Conservation (phyloP, 805 yeast genomes). For the Suhomyces xylopsoci region DNA sequence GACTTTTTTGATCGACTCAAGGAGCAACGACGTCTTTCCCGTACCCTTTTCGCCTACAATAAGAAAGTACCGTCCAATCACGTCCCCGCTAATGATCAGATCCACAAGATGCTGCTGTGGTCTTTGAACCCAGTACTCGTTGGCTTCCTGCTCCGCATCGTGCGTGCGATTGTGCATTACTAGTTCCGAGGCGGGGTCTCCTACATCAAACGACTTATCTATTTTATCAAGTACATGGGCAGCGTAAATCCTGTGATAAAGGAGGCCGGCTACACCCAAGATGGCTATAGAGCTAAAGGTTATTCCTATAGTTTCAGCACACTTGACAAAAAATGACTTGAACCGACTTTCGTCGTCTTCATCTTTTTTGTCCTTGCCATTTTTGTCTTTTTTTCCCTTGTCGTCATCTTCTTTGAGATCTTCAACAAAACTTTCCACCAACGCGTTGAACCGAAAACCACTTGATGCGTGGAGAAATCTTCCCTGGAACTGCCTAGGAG, state of each 20-base stretch:
- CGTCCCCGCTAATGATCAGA: conserved; percentile 61
- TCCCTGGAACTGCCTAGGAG: too few relatives aligned
- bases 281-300: conserved; percentile 67
- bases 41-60: conserved; percentile 85
- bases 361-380: conserved; percentile 1
- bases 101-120: conserved; percentile 65
- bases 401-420: conserved; percentile 8
- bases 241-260: conserved; percentile 63
- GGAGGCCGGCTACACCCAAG: conserved; percentile 67
- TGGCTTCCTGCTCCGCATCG: conserved; percentile 15
- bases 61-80: conserved; percentile 65
- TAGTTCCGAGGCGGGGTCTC: conserved; percentile 62
- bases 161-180: conserved; percentile 50
- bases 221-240: conserved; percentile 61
- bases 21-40: conserved; percentile 73
- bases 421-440: conserved; percentile 8
- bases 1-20: conserved; percentile 66
- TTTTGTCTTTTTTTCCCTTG: neutral
- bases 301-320: conserved; percentile 66
- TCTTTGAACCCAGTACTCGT: conserved; percentile 59
- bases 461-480: neutral
- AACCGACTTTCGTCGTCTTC: conserved; percentile 1
- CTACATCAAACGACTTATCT: conserved; percentile 61
- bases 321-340: conserved; percentile 29
- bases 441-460: conserved; percentile 4